Conservation (phyloP, 345 rosid genomes). For the Eucalyptus regnans region DNA sequence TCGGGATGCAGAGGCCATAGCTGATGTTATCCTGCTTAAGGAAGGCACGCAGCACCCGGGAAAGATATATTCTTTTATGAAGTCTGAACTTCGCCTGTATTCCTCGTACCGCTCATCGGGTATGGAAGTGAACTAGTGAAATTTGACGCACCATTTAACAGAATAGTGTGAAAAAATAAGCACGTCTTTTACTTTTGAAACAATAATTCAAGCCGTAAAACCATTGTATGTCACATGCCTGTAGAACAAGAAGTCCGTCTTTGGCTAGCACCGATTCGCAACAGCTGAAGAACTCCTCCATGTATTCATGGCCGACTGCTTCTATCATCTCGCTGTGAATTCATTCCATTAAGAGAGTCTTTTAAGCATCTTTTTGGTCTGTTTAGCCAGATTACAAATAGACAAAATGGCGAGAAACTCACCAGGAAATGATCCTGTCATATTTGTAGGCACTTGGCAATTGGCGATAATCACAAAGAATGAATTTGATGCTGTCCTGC, state of each 20-base stretch:
- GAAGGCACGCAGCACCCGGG: constrained; percentile 89
- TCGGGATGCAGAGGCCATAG: constrained; percentile 69
- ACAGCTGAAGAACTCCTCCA: constrained; percentile 68
- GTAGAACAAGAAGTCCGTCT: constrained; percentile 71
- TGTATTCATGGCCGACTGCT: constrained; percentile 87
- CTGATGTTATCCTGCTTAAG: constrained; percentile 58
- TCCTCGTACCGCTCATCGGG: constrained; percentile 77
- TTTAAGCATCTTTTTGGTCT: background rate
- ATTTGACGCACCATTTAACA: background rate
- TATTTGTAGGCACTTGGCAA: constrained; percentile 39
- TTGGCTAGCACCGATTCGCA: constrained; percentile 69
- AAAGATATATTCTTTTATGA: constrained; percentile 87
- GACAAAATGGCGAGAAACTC: background rate
- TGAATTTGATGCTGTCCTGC: constrained; percentile 53
- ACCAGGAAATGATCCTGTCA: constrained; percentile 88
- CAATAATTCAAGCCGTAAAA: background rate
- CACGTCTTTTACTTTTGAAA: background rate
- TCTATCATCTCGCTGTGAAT: constrained; percentile 78
- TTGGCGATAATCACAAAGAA: constrained; percentile 73
- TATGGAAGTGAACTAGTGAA: constrained; percentile 63
- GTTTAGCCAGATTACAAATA: background rate
- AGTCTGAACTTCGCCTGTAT: constrained; percentile 73
- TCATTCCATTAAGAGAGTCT: background rate
- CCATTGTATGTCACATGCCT: constrained; percentile 23
- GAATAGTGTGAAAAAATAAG: background rate